Base-by-base conservation (phyloP, 2,329 filamentous ascomycete genomes). In the Colletotrichum paranaense region DNA sequence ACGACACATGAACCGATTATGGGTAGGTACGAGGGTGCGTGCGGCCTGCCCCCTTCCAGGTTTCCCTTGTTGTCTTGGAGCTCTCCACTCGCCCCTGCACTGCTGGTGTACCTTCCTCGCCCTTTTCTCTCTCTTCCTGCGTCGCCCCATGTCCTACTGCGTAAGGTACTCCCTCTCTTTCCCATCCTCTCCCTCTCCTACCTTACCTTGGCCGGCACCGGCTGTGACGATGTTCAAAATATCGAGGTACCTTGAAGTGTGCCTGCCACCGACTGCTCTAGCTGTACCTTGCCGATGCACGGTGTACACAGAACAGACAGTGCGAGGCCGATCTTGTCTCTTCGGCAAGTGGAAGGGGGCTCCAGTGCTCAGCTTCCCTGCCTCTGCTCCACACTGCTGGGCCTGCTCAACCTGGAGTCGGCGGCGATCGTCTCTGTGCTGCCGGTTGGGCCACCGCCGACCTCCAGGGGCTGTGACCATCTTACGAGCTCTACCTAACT, bases 381-480 rank as follows among this genome's bases (percentile, higher is more conserved):
- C 28, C 55, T 19, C 42, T 56, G 52, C 62, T 49, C 53, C 67
- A 46, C 55, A 28, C 38, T 35, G 28, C 58, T 46, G 52, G 56
- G 52, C 38, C 38, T 64, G 59, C 58, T 63, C 28, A 32, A 22
- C 65, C 58, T 59, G 62, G 68, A 71, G 69, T 72, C 69, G 42
- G 69, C 63, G 65, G 58, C 38, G 69, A 72, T 72, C 69, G 59
- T 46, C 66, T 59, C 65, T 57, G 49, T 59, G 67, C 53, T 42
- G 60, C 62, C 67, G 60, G 65, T 55, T 68, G 56, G 65, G 65
- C 68, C 69, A 67, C 66, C 64, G 64, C 64, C 60, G 38, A 49
- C 42, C 16, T 28, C 28, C 62, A 73, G 67, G 70, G 71, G 67
- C 71, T 56, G 28, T 62, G 71, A 70, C 71, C 62, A 49, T 56